phyloP scores from a whole-genome alignment of 148 eudicot species.

The Simmondsia chinensis region DNA sequence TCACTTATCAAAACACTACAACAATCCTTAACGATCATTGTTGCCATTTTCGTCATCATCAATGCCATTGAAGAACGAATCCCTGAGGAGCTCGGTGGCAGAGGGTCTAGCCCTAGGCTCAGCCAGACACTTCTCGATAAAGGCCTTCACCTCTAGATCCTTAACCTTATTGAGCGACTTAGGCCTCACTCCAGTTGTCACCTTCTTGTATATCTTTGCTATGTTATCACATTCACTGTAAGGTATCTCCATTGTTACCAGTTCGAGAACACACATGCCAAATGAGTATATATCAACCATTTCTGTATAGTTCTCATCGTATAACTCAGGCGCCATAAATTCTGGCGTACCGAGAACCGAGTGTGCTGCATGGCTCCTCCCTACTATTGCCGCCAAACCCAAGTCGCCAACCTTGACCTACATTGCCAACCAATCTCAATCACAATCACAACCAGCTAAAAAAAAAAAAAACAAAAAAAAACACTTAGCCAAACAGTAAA shows the following conservation, averaged over 20 bases:
- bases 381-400: slow-evolving; percentile 62
- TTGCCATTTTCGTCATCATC: slow-evolving; percentile 31
- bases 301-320: slow-evolving; percentile 72
- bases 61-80: slow-evolving; percentile 52
- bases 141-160: slow-evolving; percentile 43
- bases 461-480: slow-evolving; percentile 2
- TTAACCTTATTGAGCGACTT: slow-evolving; percentile 41
- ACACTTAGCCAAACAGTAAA: no score
- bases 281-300: slow-evolving; percentile 63
- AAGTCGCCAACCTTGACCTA: slow-evolving; percentile 86
- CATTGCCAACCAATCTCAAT: not conserved
- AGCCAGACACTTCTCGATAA: slow-evolving; percentile 76
- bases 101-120: slow-evolving; percentile 61
- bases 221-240: slow-evolving; percentile 66
- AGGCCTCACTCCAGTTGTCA: slow-evolving; percentile 49
- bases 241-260: slow-evolving; percentile 75
- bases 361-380: slow-evolving; percentile 56
- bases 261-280: slow-evolving; percentile 71
- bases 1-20: no score
- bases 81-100: slow-evolving; percentile 59
- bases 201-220: slow-evolving; percentile 63
- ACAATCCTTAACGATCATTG: no score
- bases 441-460: not conserved
- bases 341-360: slow-evolving; percentile 75
- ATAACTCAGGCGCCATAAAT: slow-evolving; percentile 83